phyloP scores from a whole-genome alignment of 805 yeast species.

The Lipomyces sp. region DNA sequence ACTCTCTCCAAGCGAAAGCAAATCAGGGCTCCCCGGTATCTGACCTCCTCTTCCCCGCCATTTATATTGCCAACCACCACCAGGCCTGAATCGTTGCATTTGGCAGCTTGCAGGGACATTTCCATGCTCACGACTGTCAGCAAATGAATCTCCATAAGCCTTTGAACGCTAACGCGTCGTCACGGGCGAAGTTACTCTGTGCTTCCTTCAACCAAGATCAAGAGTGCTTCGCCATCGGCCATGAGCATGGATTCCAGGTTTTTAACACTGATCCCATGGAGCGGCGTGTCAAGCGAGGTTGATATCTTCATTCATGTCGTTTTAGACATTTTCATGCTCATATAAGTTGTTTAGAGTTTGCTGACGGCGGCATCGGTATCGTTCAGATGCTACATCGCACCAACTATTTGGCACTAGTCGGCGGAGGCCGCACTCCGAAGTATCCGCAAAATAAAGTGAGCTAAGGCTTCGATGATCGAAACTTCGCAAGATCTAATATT shows the following conservation, averaged over 20 bases:
- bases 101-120: background rate
- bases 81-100: background rate
- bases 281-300: constrained; percentile 63
- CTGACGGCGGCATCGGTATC: constrained; percentile 68
- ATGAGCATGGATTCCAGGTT: constrained; percentile 79
- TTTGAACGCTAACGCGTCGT: constrained; percentile 21
- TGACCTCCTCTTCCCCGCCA: too few relatives aligned
- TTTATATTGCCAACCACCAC: background rate
- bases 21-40: too few relatives aligned
- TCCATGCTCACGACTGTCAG: background rate
- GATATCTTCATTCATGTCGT: background rate
- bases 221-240: constrained; percentile 85
- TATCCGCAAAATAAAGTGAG: constrained; percentile 69
- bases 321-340: background rate
- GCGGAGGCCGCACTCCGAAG: constrained; percentile 83
- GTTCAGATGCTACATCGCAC: constrained; percentile 87
- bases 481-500: background rate
- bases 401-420: constrained; percentile 85
- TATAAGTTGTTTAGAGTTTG: constrained; percentile 41
- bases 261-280: constrained; percentile 89
- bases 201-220: constrained; percentile 86
- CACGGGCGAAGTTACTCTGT: constrained; percentile 51
- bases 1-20: too few relatives aligned
- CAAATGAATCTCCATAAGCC: constrained; percentile 37
- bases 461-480: background rate